Base-by-base conservation (phyloP, 2,329 filamentous ascomycete species). In the Alternaria hordeiaustralica region DNA sequence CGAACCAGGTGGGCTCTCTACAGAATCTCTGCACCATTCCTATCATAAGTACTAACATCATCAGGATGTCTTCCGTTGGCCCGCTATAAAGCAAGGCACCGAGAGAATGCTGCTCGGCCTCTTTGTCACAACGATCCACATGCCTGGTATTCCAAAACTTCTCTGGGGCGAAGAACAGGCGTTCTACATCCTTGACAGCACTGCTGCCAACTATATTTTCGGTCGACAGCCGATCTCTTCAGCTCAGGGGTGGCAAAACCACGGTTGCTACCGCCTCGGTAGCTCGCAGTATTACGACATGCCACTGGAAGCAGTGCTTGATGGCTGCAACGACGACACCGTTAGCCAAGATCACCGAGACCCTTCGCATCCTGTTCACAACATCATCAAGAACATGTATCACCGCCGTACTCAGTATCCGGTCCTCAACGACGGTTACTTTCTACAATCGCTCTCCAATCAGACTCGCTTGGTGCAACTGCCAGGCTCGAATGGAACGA, bases 1-100 rank as follows among this genome's bases (percentile, higher is more conserved):
- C 87, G 7, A 90, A 90, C 70, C 88, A 90, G 77, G 88, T 90
- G 72, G 87, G 90, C 8, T 87, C 82, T 86, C 15, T 91, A 87
- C 86, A 88, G 89, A 4, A 7, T 25, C 12, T 15, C 20, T 15
- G 5, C 13, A 46, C 15, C 15, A 9, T 25, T 25, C 13, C 21
- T 25, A 23, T 15, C 12, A 12, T 12, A 9, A 9, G 21, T 15
- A 7, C 44, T 46, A 25, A 46, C 21, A 25, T 0, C 13, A 46
- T 13, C 7, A 46, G 44, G 44, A 46, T 11, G 44, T 46, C 21
- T 46, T 46, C 44, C 44, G 44, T 15, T 46, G 44, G 44, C 44
- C 44, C 15, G 44, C 44, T 1, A 46, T 46, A 21, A 23, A 46
- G 1, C 44, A 46, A 25, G 44, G 44, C 21, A 46, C 44, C 21